These are phyloP conservation scores for Vitis hybrid DNA, from an alignment of 177 flowering plant genomes.

Conservation along the genomic window DNA sequence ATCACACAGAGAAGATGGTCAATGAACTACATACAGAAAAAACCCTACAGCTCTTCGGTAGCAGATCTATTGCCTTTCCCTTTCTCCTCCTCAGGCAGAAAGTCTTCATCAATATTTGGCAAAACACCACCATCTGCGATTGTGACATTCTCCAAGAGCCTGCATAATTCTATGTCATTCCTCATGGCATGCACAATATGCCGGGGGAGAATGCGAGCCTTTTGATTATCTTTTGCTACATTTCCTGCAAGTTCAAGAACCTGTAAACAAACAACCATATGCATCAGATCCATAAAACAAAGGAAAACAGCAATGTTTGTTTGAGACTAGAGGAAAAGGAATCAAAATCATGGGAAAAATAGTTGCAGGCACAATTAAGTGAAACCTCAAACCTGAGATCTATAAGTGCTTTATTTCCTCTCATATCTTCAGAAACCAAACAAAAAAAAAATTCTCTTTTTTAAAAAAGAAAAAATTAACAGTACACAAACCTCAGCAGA, in stretches of 20 bases:
- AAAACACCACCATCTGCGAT: slow-evolving; percentile 56
- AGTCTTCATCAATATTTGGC: slow-evolving; percentile 50
- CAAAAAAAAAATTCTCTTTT: too few species aligned
- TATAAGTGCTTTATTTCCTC: too few species aligned
- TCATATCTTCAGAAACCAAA: too few species aligned
- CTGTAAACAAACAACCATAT: slow-evolving; percentile 14
- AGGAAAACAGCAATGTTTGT: too few species aligned
- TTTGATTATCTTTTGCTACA: slow-evolving; percentile 66
- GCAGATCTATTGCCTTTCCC: slow-evolving; percentile 52
- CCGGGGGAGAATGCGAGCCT: slow-evolving; percentile 54
- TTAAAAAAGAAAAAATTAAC: too few species aligned
- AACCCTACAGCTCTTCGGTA: slow-evolving; percentile 46
- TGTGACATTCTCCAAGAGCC: slow-evolving; percentile 52
- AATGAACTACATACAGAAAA: background rate
- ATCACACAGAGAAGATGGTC: background rate
- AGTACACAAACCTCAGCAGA: too few species aligned
- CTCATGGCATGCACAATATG: slow-evolving; percentile 64
- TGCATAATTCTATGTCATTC: slow-evolving; percentile 62
- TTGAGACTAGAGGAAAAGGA: too few species aligned
- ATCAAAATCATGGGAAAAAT: too few species aligned
- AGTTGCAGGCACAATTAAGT: too few species aligned
- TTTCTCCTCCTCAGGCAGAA: slow-evolving; percentile 54
- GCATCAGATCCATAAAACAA: background rate
- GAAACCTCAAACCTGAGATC: too few species aligned
- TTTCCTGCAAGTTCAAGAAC: slow-evolving; percentile 66